Percentiles rank a stretch among this genome's conserved stretches.
Conservation (phyloP, 805 yeast genomes). For the Wickerhamiella qilinensis region DNA sequence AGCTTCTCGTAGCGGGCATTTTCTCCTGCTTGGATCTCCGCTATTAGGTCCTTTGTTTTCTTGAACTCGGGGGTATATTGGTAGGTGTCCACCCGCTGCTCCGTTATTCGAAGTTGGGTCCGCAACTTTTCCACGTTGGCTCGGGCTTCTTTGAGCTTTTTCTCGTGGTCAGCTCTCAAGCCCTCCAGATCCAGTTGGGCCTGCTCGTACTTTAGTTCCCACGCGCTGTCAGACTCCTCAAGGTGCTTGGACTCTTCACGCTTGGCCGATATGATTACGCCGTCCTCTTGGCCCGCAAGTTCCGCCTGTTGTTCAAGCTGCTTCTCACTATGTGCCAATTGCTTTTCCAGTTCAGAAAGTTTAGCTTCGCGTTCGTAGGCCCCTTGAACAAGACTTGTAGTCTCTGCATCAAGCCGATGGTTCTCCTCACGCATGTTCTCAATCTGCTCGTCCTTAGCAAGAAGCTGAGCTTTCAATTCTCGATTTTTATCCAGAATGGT, state of each 20-base stretch:
- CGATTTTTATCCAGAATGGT: conserved; percentile 20
- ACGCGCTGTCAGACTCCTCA: neutral
- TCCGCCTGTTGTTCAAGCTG: conserved; percentile 2
- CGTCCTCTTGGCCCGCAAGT: conserved; percentile 2
- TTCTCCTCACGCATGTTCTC: conserved; percentile 8
- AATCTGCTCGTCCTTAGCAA: conserved; percentile 5
- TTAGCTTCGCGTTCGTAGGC: conserved; percentile 1
- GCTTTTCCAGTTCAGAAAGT: neutral
- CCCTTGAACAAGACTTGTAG: neutral
- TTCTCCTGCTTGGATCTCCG: too few species aligned
- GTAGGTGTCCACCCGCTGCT: conserved; percentile 1
- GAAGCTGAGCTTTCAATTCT: conserved; percentile 16
- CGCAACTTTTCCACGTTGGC: neutral
- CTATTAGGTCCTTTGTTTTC: too few species aligned
- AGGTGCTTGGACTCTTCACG: neutral
- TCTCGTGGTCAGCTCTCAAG: conserved; percentile 2
- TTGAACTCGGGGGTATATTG: conserved; percentile 7
- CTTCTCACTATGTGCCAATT: neutral
- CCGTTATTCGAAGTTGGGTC: conserved; percentile 1
- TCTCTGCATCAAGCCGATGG: conserved; percentile 1
- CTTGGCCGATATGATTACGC: conserved; percentile 1
- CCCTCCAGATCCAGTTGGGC: conserved; percentile 2
- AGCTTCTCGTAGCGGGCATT: conserved; percentile 14
- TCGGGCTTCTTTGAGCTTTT: conserved; percentile 1
- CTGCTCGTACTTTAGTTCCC: conserved; percentile 2